Percentiles rank a stretch among this genome's conserved stretches.
Conservation (phyloP, 306 rosid species). For the Glycine soja region DNA sequence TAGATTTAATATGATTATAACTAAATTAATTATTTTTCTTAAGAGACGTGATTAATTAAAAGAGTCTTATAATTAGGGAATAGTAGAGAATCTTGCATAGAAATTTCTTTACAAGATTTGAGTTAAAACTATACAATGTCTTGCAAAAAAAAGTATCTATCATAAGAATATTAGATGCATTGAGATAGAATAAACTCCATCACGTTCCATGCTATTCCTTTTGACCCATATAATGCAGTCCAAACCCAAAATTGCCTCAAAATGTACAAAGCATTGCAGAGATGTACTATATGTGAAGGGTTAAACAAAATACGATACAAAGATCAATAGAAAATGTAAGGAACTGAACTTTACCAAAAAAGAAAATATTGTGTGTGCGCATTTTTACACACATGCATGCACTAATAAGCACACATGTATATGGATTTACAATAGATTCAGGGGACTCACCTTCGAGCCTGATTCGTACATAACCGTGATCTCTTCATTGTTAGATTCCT, state of each 20-base stretch:
- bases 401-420: too few relatives aligned
- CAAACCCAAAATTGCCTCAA: not conserved
- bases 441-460: slow-evolving; percentile 68
- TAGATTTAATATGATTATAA: too few relatives aligned
- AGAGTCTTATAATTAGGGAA: not conserved
- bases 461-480: slow-evolving; percentile 59
- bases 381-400: too few relatives aligned
- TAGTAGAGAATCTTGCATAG: not conserved
- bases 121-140: slow-evolving; percentile 10
- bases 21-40: too few relatives aligned
- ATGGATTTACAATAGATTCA: not conserved
- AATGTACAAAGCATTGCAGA: not conserved
- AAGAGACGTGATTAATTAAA: too few relatives aligned
- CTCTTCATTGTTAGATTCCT: slow-evolving; percentile 57
- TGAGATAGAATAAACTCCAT: not conserved
- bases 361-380: too few relatives aligned
- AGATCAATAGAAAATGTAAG: not conserved
- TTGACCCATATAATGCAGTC: not conserved
- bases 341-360: too few relatives aligned
- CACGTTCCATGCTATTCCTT: not conserved
- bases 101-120: not conserved
- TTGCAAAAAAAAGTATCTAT: slow-evolving; percentile 17
- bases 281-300: not conserved
- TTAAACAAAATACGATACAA: not conserved
- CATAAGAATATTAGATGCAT: not conserved